Percentiles rank a stretch among this genome's conserved stretches.
phyloP scores from a whole-genome alignment of 306 rosid genomes.

The Acacia acuminata region DNA sequence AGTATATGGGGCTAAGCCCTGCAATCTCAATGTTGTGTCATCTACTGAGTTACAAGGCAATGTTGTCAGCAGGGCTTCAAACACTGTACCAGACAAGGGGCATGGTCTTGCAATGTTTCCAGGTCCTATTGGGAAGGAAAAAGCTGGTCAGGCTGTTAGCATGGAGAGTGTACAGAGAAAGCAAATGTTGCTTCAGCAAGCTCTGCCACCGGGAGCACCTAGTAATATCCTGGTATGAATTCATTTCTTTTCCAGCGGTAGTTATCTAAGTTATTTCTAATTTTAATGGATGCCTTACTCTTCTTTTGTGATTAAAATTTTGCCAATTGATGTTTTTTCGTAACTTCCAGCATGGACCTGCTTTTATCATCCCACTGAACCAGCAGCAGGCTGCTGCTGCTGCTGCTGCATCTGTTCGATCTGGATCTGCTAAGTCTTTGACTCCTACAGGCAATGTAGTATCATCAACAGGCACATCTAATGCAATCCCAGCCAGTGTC shows the following conservation, averaged over 20 bases:
- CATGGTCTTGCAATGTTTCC: constrained; percentile 65
- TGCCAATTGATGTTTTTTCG: neutral
- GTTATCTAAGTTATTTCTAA: neutral
- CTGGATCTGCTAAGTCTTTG: constrained; percentile 78
- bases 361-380: constrained; percentile 82
- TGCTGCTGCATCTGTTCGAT: constrained; percentile 47
- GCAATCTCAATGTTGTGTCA: constrained; percentile 60
- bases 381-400: constrained; percentile 76
- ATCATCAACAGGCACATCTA: constrained; percentile 44
- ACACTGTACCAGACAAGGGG: constrained; percentile 70
- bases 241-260: neutral
- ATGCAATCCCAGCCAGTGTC: constrained; percentile 42
- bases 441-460: constrained; percentile 50
- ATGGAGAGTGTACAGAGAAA: constrained; percentile 73
- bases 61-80: constrained; percentile 47
- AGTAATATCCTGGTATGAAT: constrained; percentile 74
- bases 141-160: constrained; percentile 55
- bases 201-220: constrained; percentile 84
- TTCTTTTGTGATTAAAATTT: neutral
- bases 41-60: constrained; percentile 66
- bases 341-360: constrained; percentile 78
- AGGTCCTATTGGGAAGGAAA: constrained; percentile 73
- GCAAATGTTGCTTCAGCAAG: constrained; percentile 80
- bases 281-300: neutral
- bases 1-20: constrained; percentile 71